Percentiles rank a stretch among this genome's conserved stretches.
These are phyloP conservation scores for Chara braunii DNA, from an alignment of 139 green algal genomes.

Conservation along the genomic window DNA sequence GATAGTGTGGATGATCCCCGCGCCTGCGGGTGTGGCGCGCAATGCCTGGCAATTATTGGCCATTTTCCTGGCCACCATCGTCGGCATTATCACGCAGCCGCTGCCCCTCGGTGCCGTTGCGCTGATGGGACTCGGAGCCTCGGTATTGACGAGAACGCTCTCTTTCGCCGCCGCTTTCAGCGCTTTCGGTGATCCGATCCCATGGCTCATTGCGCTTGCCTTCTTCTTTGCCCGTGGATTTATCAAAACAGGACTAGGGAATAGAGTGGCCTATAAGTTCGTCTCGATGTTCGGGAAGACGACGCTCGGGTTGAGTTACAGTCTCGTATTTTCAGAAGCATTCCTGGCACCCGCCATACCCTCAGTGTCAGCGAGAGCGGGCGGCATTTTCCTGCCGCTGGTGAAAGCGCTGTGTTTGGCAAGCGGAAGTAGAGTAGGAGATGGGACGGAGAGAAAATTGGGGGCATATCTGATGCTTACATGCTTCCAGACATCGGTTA, in stretches of 20 bases:
- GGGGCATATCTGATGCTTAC: constrained; percentile 97
- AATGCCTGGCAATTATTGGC: constrained; percentile 77
- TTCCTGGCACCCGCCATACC: constrained; percentile 95
- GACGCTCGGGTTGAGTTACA: constrained; percentile 93
- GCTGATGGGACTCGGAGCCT: constrained; percentile 84
- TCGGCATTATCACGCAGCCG: constrained; percentile 86
- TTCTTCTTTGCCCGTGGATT: constrained; percentile 97
- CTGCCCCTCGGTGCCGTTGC: constrained; percentile 93
- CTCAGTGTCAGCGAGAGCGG: constrained; percentile 84
- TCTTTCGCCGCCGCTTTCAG: constrained; percentile 92
- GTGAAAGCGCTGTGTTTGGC: constrained; percentile 90
- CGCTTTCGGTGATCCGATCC: constrained; percentile 92
- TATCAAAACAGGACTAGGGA: constrained; percentile 94
- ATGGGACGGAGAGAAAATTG: constrained; percentile 92
- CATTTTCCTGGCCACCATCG: constrained; percentile 77
- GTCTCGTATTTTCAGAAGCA: constrained; percentile 88
- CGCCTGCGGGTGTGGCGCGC: constrained; percentile 63
- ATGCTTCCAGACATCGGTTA: constrained; percentile 75
- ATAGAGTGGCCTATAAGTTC: constrained; percentile 90
- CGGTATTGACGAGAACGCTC: constrained; percentile 88
- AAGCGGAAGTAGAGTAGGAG: constrained; percentile 76
- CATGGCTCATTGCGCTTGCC: constrained; percentile 95
- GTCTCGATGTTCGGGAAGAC: constrained; percentile 91
- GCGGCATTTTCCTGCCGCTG: constrained; percentile 97
- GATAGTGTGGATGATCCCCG: constrained; percentile 69